A percentile compares a stretch with the other conserved stretches of the same genome.
These are phyloP conservation scores for Gryganskiella cystojenkinii DNA, from an alignment of 192 early-diverging fungal species.

Conservation along the genomic window DNA sequence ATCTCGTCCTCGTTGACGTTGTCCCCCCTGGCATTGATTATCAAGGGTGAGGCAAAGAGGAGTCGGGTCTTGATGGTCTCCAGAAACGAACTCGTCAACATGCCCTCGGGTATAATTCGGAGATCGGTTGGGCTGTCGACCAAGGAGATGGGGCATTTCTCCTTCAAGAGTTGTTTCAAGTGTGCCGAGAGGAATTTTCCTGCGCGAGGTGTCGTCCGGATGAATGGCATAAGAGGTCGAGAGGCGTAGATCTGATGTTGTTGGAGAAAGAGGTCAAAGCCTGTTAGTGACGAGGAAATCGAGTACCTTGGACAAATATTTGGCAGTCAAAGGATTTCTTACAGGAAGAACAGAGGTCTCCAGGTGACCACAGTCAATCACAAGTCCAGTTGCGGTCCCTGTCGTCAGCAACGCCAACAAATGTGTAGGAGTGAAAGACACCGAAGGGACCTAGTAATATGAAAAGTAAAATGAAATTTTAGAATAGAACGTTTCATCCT, in stretches of 20 bases:
- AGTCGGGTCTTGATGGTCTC: slow-evolving; percentile 77
- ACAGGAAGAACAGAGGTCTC: slow-evolving; percentile 84
- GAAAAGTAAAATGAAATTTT: slow-evolving; percentile 1
- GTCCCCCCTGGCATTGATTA: slow-evolving; percentile 47
- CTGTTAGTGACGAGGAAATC: not conserved
- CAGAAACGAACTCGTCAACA: slow-evolving; percentile 64
- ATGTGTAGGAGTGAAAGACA: slow-evolving; percentile 80
- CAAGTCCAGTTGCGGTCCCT: slow-evolving; percentile 81
- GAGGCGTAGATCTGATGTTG: slow-evolving; percentile 71
- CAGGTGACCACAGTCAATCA: slow-evolving; percentile 88
- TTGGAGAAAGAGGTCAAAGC: not conserved
- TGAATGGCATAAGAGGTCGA: slow-evolving; percentile 72
- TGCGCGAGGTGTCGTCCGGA: slow-evolving; percentile 72
- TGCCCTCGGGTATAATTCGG: slow-evolving; percentile 55
- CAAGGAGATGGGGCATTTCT: slow-evolving; percentile 58
- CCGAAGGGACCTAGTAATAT: slow-evolving; percentile 69
- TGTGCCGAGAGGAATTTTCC: slow-evolving; percentile 68
- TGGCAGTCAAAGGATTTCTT: slow-evolving; percentile 20
- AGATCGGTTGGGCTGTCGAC: slow-evolving; percentile 47
- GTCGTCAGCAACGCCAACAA: slow-evolving; percentile 80
- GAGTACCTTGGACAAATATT: not conserved
- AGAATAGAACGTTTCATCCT: too few relatives aligned
- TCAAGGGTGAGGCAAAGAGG: slow-evolving; percentile 67
- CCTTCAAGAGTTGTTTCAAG: slow-evolving; percentile 67
- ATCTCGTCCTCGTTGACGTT: slow-evolving; percentile 55